Conservation (phyloP, 2,329 filamentous ascomycete genomes). For the Cryphonectria japonica region DNA sequence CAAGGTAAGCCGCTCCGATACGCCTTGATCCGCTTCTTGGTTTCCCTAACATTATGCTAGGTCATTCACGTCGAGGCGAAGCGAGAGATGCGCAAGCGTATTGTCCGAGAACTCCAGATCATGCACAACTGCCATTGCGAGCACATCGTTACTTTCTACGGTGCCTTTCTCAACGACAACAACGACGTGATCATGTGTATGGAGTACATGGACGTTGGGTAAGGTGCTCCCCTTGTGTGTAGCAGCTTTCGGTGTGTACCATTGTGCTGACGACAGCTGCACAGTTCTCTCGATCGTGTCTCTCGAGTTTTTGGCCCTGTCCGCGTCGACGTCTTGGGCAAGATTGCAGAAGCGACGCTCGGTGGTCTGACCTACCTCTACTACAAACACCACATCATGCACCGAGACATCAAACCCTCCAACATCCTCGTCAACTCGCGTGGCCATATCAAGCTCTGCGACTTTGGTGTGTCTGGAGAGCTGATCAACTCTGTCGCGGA, state of each 20-base stretch:
- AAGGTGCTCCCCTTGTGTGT: slow-evolving; percentile 44
- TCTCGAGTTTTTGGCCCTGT: slow-evolving; percentile 95
- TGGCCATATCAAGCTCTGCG: slow-evolving; percentile 94
- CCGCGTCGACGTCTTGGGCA: slow-evolving; percentile 93
- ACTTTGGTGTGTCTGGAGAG: slow-evolving; percentile 98
- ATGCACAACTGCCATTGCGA: slow-evolving; percentile 98
- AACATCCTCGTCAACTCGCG: slow-evolving; percentile 96
- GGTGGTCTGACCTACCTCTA: slow-evolving; percentile 95
- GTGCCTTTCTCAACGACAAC: slow-evolving; percentile 93
- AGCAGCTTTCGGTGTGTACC: background rate
- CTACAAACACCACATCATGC: slow-evolving; percentile 96
- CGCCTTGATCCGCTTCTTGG: slow-evolving; percentile 10
- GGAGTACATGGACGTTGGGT: slow-evolving; percentile 99
- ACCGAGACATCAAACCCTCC: slow-evolving; percentile 97
- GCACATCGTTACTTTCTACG: slow-evolving; percentile 97
- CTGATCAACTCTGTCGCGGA: slow-evolving; percentile 97
- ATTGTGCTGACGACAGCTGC: slow-evolving; percentile 30
- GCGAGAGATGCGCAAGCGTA: slow-evolving; percentile 94
- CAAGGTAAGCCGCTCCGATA: slow-evolving; percentile 66
- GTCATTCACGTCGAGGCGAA: slow-evolving; percentile 98
- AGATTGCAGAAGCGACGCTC: slow-evolving; percentile 94
- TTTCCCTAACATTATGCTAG: slow-evolving; percentile 49
- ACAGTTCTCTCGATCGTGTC: slow-evolving; percentile 82
- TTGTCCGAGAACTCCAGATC: slow-evolving; percentile 94
- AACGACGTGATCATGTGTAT: slow-evolving; percentile 99